Evolutionary conservation across 225 moss, liverwort and hornwort species (phyloP).

Genomic region (Sphagnum contortum): DNA sequence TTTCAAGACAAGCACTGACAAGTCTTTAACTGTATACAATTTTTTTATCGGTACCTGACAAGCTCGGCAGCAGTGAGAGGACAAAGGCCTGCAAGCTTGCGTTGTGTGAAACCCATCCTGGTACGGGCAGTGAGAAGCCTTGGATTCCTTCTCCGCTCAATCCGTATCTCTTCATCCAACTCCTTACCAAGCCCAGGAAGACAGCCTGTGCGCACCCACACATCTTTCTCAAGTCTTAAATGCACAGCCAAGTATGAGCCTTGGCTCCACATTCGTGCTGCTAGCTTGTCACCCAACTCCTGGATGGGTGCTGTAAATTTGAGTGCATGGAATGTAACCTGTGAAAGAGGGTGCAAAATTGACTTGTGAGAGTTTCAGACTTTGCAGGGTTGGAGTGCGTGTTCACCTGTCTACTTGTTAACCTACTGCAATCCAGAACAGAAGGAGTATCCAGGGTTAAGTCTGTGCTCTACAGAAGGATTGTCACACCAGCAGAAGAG

Average conservation of each 20-base stretch:
- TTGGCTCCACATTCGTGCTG: conserved; percentile 39
- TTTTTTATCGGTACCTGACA: conserved; percentile 23
- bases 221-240: conserved; percentile 53
- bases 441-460: no score
- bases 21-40: no score
- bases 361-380: no score
- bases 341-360: background rate
- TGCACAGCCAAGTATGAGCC: conserved; percentile 58
- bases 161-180: conserved; percentile 33
- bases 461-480: no score
- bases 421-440: no score
- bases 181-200: conserved; percentile 40
- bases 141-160: conserved; percentile 33
- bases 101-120: conserved; percentile 22
- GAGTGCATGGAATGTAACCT: conserved; percentile 56
- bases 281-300: conserved; percentile 39
- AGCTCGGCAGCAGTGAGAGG: conserved; percentile 56
- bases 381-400: no score
- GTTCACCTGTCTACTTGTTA: no score
- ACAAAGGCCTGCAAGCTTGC: conserved; percentile 48
- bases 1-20: no score
- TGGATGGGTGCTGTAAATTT: conserved; percentile 46
- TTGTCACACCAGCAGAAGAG: no score
- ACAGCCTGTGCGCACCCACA: conserved; percentile 65
- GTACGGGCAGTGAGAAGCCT: conserved; percentile 29